These are phyloP conservation scores for Populus deltoides DNA, from an alignment of 345 rosid genomes.

Conservation along the genomic window DNA sequence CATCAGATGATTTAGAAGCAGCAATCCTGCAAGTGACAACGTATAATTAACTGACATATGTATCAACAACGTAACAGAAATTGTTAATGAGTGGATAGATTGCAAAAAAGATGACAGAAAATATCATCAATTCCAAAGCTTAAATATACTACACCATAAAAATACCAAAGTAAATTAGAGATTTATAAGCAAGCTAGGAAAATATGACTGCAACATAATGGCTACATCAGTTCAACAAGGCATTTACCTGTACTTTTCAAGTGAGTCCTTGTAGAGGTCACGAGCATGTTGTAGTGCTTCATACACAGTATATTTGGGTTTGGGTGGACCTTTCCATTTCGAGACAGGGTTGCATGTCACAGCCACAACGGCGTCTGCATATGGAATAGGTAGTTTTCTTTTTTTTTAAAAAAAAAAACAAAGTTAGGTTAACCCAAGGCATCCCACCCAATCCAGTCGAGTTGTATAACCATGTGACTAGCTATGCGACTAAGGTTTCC, in stretches of 20 bases:
- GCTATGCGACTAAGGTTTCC: too few relatives aligned
- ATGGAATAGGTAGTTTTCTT: conserved; percentile 54
- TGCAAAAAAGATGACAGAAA: not conserved
- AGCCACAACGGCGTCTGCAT: conserved; percentile 79
- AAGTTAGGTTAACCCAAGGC: too few relatives aligned
- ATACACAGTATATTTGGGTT: conserved; percentile 66
- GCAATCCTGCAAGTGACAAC: conserved; percentile 40
- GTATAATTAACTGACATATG: conserved; percentile 17
- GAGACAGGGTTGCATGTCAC: conserved; percentile 92
- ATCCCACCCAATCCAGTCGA: too few relatives aligned
- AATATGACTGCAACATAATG: not conserved
- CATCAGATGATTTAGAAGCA: conserved; percentile 41
- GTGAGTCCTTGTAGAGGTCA: conserved; percentile 69
- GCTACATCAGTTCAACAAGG: not conserved
- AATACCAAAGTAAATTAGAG: not conserved
- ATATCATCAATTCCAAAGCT: not conserved
- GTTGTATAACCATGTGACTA: too few relatives aligned
- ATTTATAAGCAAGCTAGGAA: not conserved
- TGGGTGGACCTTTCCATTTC: conserved; percentile 85
- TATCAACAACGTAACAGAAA: not conserved
- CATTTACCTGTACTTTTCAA: conserved; percentile 64
- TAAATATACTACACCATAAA: not conserved
- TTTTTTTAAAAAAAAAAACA: too few relatives aligned
- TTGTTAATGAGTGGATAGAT: not conserved
- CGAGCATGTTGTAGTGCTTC: conserved; percentile 72